phyloP scores from a whole-genome alignment of 202 grass and related monocot genomes.

The Alloteropsis angusta region DNA sequence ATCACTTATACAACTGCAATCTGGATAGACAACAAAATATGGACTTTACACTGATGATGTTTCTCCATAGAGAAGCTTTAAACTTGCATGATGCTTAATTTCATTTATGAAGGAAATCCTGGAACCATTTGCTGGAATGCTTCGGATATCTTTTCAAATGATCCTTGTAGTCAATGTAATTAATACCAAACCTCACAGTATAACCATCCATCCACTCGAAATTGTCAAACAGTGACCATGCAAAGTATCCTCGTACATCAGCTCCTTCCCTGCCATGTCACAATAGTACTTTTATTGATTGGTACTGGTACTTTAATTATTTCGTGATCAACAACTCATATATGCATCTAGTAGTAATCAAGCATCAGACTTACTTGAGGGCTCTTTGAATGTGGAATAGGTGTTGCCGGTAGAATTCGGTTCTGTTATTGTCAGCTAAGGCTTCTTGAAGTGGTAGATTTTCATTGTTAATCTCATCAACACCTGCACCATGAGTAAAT shows the following conservation, averaged over 20 bases:
- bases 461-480: constrained; percentile 72
- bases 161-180: constrained; percentile 63
- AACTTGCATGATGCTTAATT: neutral
- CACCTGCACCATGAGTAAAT: constrained; percentile 28
- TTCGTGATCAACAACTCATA: neutral
- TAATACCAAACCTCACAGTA: constrained; percentile 63
- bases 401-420: constrained; percentile 62
- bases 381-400: constrained; percentile 47
- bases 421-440: constrained; percentile 58
- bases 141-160: constrained; percentile 79
- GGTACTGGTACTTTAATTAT: neutral
- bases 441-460: constrained; percentile 47
- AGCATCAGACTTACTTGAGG: constrained; percentile 40
- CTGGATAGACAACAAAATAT: neutral
- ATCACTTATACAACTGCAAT: neutral
- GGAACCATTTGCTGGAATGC: constrained; percentile 53
- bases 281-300: neutral
- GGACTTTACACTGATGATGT: neutral
- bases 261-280: constrained; percentile 51
- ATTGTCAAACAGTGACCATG: constrained; percentile 81
- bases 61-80: constrained; percentile 2
- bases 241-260: constrained; percentile 65
- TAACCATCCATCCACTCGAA: constrained; percentile 76
- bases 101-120: constrained; percentile 44
- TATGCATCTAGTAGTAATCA: neutral